Evolutionary conservation across 768 basidiomycete species (phyloP), one percentile per base, ranked within the genome.

Genomic region (Termitomyces sp.): DNA sequence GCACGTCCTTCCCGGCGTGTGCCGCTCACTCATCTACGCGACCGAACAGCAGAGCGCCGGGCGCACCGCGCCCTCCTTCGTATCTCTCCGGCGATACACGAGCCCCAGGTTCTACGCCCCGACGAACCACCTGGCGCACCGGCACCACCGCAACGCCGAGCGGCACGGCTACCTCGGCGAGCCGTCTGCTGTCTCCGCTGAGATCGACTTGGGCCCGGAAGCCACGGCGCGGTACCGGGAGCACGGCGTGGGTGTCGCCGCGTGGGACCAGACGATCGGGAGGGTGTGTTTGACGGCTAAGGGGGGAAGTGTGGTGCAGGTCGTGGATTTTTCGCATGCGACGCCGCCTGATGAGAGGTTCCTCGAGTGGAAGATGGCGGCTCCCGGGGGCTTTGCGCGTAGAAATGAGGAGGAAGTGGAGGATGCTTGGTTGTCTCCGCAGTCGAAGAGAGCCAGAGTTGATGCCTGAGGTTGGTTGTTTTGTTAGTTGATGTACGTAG

Each of bases 251-350:
- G 68, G 70, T 14, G 74, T 81, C 20, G 76, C 87, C 35, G 73
- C 81, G 10, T 89, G 84, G 83, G 87, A 89, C 60, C 86, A 89
- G 67, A 73, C 76, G 24, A 82, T 80, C 16, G 86, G 86, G 5
- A 74, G 85, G 44, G 74, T 87, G 14, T 80, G 81, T 61, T 70
- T 87, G 7, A 79, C 79, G 47, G 70, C 74, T 30, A 72, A 73
- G 13, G 63, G 75, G 14, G 50, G 35, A 6, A 76, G 76, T 36
- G 52, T 68, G 8, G 70, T 86, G 41, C 67, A 73, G 30, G 74
- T 86, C 33, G 65, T 81, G 56, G 84, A 86, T 63, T 79, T 81
- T 49, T 77, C 78, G 6, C 57, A 63, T 47, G 61, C 58, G 1
- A 60, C 68, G 11, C 55, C 63, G 13, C 68, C 71, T 35, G 67